phyloP scores from a whole-genome alignment of 1,139 yeast species.

The Torulaspora globosa region DNA sequence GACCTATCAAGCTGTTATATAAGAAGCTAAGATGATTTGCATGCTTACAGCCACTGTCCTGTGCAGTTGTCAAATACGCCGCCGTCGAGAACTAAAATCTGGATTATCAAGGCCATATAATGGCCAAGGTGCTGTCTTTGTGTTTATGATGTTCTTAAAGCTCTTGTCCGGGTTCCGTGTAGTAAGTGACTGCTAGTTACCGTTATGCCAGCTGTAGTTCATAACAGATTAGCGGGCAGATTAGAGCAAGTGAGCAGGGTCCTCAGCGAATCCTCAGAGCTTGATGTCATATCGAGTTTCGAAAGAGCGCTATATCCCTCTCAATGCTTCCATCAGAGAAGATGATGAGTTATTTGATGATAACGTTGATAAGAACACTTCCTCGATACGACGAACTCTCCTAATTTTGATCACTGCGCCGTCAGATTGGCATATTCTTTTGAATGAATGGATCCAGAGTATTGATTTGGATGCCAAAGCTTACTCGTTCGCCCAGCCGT shows the following conservation, averaged over 20 bases:
- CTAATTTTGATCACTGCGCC: constrained; percentile 50
- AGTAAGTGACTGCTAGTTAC: not conserved
- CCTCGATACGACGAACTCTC: constrained; percentile 17
- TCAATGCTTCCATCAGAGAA: constrained; percentile 17
- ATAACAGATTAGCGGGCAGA: not conserved
- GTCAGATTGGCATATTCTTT: constrained; percentile 49
- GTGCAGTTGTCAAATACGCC: too few species aligned
- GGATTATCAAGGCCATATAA: too few species aligned
- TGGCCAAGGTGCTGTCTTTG: not conserved
- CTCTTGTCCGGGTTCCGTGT: not conserved
- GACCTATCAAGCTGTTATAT: too few species aligned
- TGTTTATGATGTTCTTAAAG: not conserved
- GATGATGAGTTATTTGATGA: constrained; percentile 14
- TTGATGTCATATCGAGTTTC: constrained; percentile 24
- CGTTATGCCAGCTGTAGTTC: not conserved
- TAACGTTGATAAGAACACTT: constrained; percentile 8
- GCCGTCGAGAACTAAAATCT: too few species aligned
- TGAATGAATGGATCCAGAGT: constrained; percentile 51
- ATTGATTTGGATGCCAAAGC: constrained; percentile 65
- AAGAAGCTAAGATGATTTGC: too few species aligned
- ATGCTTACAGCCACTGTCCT: too few species aligned
- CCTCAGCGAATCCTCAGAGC: not conserved
- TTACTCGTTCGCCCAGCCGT: constrained; percentile 44
- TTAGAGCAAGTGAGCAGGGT: not conserved
- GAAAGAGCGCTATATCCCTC: constrained; percentile 14